Evolutionary conservation across 352 stramenopile species (phyloP), one percentile per base, ranked within the genome.

Genomic region (Peronospora destructor): DNA sequence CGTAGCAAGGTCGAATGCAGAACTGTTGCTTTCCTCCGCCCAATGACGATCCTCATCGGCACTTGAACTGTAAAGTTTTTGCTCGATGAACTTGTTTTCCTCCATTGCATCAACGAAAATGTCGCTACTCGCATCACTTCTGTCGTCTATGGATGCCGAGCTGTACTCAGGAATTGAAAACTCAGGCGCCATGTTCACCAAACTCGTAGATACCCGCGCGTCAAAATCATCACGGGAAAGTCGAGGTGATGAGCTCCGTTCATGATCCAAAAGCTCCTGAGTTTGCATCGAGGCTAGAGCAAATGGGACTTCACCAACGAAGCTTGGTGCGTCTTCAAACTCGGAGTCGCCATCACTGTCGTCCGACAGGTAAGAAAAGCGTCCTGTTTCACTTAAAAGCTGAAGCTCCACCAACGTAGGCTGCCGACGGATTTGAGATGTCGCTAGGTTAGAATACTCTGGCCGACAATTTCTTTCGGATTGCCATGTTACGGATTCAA

Each of bases 341-440:
- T 63, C 55, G 0, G 52, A 63, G 40, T 76, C 60, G n/a, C 68
- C 63, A 39, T 76, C 66, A 9, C 63, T 68, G 21, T 71, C 66
- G 7, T 74, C 63, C 0, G 61, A 76, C 1, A 71, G 13, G 9
- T 65, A 62, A 4, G 70, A 81, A 37, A 81, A 73, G 9, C 70
- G 64, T 6, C 70, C 70, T 13, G 50, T 63, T 61, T 76, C 56
- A 32, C 71, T 78, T 37, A 82, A 34, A 25, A 73, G 53, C 35
- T 78, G 61, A 28, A 82, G 61, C 29, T 82, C 71, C 1, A 56
- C 51, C 6, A 76, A 42, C 1, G 71, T 74, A n/a, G 67, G 71
- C 9, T 73, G 65, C 0, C 57, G 53, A 43, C 46, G 34, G 6
- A 64, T 13, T 33, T 55, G 37, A 1, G 48, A 21, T 6, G 33